Evolutionary conservation across 1,284 basidiomycete genomes (phyloP), one percentile per base, ranked within the genome.

Genomic region (Tremellales sp.): DNA sequence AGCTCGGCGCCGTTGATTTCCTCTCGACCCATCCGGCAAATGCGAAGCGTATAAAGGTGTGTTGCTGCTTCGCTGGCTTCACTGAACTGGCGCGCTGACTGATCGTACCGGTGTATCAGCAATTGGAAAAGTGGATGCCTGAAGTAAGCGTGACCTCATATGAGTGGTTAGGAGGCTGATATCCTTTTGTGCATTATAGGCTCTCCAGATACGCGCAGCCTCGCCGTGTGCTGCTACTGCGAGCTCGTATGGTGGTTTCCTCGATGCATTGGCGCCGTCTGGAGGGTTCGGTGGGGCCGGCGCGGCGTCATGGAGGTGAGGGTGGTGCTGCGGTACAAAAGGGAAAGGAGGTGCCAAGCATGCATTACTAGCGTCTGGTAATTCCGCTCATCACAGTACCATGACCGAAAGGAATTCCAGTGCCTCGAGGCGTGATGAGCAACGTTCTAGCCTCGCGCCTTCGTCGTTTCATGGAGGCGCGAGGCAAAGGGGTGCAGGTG

Each of bases 11-110:
- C 14, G 48, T 72, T 13, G 72, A 73, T 51, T 73, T 74, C 55
- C 53, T 73, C 48, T 70, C 63, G 10, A 92, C 89, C 0, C 89
- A 93, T 70, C 89, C 89, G 0, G 75, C 81, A 1, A 82, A 82
- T 26, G 74, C 76, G 44, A 81, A 77, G 57, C 81, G 89, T 13
- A 81, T 87, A 46, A 77, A 82, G 75, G 87, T 85, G 53, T 43
- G 77, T 59, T 5, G 3, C n/a, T 45, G 43, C 32, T 45, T 21
- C 34, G 40, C 0, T 24, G 9, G n/a, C n/a, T n/a, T n/a, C n/a
- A n/a, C n/a, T n/a, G n/a, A n/a, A n/a, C n/a, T n/a, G 19, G 37
- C 8, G 24, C 8, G 18, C 9, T 42, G n/a, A 42, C 26, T 42
- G 27, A 42, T 42, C 26, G 14, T 40, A 28, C 18, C 40, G 7